Base-by-base conservation (phyloP, 1,284 basidiomycete genomes). In the Apiotrichum veenhuisii region DNA sequence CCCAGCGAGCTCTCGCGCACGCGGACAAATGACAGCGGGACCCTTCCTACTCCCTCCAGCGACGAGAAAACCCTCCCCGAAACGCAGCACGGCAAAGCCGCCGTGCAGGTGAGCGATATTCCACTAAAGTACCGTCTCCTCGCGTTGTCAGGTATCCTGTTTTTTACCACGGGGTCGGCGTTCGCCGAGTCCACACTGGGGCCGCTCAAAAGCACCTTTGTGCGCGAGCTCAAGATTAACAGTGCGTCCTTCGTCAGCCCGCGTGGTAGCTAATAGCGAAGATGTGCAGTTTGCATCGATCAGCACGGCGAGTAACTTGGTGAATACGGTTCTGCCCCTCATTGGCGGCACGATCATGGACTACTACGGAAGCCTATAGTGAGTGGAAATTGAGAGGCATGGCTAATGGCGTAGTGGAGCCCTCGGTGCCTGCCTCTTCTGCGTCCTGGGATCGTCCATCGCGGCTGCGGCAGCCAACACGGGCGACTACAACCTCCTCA, bases 301-400 rank as follows among this genome's bases (percentile, higher is more conserved):
- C 61, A 53, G 70, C 10, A 75, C 75, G 5, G 74, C 77, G 4
- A 63, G 67, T 14, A 70, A 65, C 50, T 68, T 79, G 20, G 71
- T 77, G 62, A 79, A 79, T 57, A 74, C 74, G 1, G 60, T 79
- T 20, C 63, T 80, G 7, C 79, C 79, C 3, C 69, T 80, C 51
- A 69, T 80, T 18, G 74, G 75, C 3, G 79, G 79, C 37, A 66
- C 77, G 37, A 64, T 71, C 15, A 77, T 80, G 64, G 79, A 80
- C 63, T 76, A 77, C 54, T 77, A 72, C 57, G 78, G 74, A 9
- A 64, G 63, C 0, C 64, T 67, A 1, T 67, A 70, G 42, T 44
- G 25, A 15, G 42, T 44, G 8, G 14, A 5, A 5, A 18, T 1
- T 2, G 2, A 22, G n/a, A 22, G 8, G 1, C 17, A 25, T 8